phyloP scores from a whole-genome alignment of 176 grass and related monocot species.

The Pharus latifolius region DNA sequence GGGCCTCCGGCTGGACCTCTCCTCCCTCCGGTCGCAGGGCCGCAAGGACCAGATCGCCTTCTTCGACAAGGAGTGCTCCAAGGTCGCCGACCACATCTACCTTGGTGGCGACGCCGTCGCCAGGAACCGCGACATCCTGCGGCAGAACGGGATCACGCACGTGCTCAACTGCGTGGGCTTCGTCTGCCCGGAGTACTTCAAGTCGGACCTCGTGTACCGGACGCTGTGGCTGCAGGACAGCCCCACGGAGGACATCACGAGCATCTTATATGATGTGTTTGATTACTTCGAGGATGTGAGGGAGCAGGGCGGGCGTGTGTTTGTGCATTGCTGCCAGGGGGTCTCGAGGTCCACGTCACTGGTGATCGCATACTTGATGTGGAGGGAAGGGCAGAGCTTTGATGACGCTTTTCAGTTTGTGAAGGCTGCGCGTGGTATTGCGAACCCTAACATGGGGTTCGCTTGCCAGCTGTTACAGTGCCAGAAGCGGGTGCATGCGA shows the following conservation, averaged over 20 bases:
- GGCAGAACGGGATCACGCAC: constrained; percentile 83
- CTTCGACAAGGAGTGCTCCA: constrained; percentile 99
- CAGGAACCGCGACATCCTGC: constrained; percentile 76
- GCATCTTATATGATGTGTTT: constrained; percentile 95
- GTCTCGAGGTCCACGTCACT: constrained; percentile 88
- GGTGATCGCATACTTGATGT: constrained; percentile 97
- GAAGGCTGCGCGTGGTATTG: constrained; percentile 86
- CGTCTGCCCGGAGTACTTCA: constrained; percentile 96
- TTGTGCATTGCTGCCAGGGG: constrained; percentile 97
- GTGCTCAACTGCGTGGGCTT: constrained; percentile 95
- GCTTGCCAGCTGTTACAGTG: constrained; percentile 96
- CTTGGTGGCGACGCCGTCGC: constrained; percentile 86
- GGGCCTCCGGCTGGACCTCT: constrained; percentile 63
- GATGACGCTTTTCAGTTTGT: constrained; percentile 89
- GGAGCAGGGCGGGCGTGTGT: constrained; percentile 67
- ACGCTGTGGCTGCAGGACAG: constrained; percentile 99
- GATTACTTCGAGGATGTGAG: constrained; percentile 99
- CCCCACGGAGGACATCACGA: constrained; percentile 97
- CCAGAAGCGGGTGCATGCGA: constrained; percentile 91
- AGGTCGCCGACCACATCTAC: constrained; percentile 93
- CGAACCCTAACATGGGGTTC: constrained; percentile 96
- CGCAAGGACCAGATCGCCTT: constrained; percentile 95
- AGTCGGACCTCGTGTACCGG: constrained; percentile 76
- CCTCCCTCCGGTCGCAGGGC: constrained; percentile 45
- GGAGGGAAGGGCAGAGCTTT: constrained; percentile 96